Evolutionary conservation across 2,329 filamentous ascomycete species (phyloP), one percentile per base, ranked within the genome.

Genomic region (Trichoderma gracile): DNA sequence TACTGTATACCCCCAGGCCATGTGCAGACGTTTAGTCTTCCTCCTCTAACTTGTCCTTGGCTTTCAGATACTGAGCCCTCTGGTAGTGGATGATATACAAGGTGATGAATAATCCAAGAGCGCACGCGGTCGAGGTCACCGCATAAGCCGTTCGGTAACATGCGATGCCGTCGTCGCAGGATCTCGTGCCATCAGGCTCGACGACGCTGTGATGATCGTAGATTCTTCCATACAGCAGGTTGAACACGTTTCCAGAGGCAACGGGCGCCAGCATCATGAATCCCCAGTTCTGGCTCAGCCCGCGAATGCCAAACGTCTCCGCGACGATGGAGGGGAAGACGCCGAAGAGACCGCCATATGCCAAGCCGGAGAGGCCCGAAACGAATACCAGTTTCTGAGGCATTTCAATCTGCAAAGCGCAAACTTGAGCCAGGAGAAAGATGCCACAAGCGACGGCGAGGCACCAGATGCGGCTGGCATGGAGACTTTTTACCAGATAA

Each of bases 221-320:
- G 0, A 97, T 87, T 17, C 76, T 78, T 55, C 95, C 95, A 74
- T 98, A 99, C 65, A 95, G 87, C 1, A 97, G 78, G 74, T 98
- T 99, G 82, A 96, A 98, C 23, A 97, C 76, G 71, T 98, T 96
- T 56, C 92, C 93, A 9, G 89, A 93, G 30, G 97, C 77, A 3
- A 97, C 92, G 0, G 94, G 93, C 3, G 92, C 89, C 54, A 97
- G 81, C 0, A 92, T 97, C 88, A 99, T 96, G 71, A 90, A 89
- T 15, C 95, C 95, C 94, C 95, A 99, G 73, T 98, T 99, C 73
- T 97, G 92, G 63, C 90, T 93, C 53, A 99, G 82, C 1, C 93
- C 94, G 66, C 89, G 85, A 27, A 97, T 90, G 8, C 95, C 95
- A 74, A 99, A 99, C 0, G 90, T 89, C 74, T 98, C 93, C 7